Evolutionary conservation across 2,329 filamentous ascomycete genomes (phyloP).

Genomic region (Trichophyton benhamiae): DNA sequence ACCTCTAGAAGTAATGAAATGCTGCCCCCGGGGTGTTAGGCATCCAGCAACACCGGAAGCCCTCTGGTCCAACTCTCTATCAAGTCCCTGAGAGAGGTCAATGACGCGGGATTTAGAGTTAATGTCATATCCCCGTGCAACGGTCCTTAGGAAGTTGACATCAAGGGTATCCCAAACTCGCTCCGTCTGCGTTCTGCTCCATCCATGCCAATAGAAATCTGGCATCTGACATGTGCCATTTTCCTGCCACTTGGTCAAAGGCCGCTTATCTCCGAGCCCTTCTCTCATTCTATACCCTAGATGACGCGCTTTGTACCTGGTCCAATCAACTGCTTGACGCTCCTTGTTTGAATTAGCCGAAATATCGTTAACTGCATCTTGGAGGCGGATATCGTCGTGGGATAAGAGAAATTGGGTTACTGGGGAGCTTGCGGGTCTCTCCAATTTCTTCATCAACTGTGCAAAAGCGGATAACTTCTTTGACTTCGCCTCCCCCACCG

Average conservation of each 20-base stretch:
- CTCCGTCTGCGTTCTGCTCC: slow-evolving; percentile 40
- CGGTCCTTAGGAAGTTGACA: slow-evolving; percentile 44
- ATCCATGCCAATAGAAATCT: slow-evolving; percentile 44
- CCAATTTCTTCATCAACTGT: slow-evolving; percentile 34
- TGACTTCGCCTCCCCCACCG: slow-evolving; percentile 19
- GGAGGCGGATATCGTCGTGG: slow-evolving; percentile 43
- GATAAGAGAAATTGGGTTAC: slow-evolving; percentile 50
- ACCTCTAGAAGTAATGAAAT: slow-evolving; percentile 49
- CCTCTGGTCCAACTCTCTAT: slow-evolving; percentile 41
- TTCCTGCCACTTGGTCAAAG: slow-evolving; percentile 49
- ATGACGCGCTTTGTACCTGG: slow-evolving; percentile 48
- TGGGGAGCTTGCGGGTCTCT: slow-evolving; percentile 49
- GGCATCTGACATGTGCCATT: slow-evolving; percentile 42
- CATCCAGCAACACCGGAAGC: slow-evolving; percentile 51
- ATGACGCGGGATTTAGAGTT: slow-evolving; percentile 43
- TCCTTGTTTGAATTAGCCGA: slow-evolving; percentile 20
- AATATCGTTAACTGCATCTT: slow-evolving; percentile 40
- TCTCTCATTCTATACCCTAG: slow-evolving; percentile 40
- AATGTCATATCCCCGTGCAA: slow-evolving; percentile 43
- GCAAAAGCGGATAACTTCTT: slow-evolving; percentile 30
- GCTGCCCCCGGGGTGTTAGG: slow-evolving; percentile 53
- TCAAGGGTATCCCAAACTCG: slow-evolving; percentile 57
- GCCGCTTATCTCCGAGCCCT: slow-evolving; percentile 42
- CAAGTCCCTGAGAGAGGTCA: slow-evolving; percentile 63
- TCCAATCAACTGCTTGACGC: slow-evolving; percentile 22